phyloP scores from a whole-genome alignment of 768 basidiomycete species.

The Mycena epipterygia region DNA sequence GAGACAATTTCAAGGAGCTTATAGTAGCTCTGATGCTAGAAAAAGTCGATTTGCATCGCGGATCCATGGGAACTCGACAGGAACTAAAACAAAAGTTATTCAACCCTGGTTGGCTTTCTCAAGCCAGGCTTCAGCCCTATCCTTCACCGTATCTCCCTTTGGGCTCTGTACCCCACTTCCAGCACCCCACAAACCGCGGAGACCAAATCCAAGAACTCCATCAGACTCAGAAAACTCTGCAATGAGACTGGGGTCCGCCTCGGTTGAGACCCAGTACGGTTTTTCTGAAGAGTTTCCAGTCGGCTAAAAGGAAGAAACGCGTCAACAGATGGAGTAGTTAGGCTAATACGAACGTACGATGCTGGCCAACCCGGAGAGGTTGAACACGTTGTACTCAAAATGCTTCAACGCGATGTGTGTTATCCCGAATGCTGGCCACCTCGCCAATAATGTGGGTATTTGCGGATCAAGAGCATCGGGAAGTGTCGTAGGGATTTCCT shows the following conservation, averaged over 20 bases:
- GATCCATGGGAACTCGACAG: no score
- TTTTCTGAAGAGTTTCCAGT: constrained; percentile 35
- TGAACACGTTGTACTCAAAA: constrained; percentile 43
- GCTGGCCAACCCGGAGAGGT: constrained; percentile 33
- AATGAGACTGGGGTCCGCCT: constrained; percentile 9
- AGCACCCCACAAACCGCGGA: constrained; percentile 41
- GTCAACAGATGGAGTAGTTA: neutral
- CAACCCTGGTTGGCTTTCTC: constrained; percentile 22
- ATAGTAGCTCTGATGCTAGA: no score
- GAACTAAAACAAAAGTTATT: no score
- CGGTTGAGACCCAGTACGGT: constrained; percentile 37
- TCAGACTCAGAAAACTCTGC: constrained; percentile 37
- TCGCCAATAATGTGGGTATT: constrained; percentile 41
- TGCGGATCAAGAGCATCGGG: constrained; percentile 37
- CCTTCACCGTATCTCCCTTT: constrained; percentile 33
- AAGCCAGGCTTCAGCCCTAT: constrained; percentile 45
- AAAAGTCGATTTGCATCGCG: no score
- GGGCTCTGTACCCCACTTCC: constrained; percentile 35
- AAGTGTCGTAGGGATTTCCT: constrained; percentile 37
- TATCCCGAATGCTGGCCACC: constrained; percentile 35
- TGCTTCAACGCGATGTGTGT: constrained; percentile 42
- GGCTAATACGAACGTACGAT: constrained; percentile 26
- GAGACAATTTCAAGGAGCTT: no score
- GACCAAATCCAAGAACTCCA: constrained; percentile 31
- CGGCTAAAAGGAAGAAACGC: constrained; percentile 17